A percentile compares a stretch with the other conserved stretches of the same genome.
phyloP scores from a whole-genome alignment of 2,329 filamentous ascomycete genomes.

The Sarocladium oryzae region DNA sequence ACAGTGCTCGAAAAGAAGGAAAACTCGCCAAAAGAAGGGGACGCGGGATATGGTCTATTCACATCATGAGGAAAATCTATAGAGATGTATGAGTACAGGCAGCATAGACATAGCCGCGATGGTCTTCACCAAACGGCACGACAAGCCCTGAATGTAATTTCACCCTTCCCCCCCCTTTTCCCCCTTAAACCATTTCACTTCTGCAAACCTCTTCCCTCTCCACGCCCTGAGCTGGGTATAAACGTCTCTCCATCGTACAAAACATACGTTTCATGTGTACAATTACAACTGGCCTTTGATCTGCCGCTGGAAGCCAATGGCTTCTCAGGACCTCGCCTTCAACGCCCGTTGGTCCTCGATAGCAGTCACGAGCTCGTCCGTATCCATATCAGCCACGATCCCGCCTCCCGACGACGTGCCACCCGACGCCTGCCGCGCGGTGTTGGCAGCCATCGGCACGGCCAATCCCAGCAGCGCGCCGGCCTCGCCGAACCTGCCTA shows the following conservation, averaged over 20 bases:
- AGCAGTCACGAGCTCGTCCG: constrained; percentile 2
- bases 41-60: too few species aligned
- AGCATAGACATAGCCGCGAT: constrained; percentile 1
- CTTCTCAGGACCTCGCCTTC: background rate
- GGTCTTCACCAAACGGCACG: background rate
- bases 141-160: background rate
- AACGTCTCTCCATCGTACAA: background rate
- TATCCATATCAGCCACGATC: background rate
- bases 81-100: constrained; percentile 5
- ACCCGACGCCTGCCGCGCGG: background rate
- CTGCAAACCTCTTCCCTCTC: too few species aligned
- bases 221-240: constrained; percentile 7
- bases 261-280: background rate
- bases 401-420: background rate
- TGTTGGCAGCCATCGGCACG: background rate
- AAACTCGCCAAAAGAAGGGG: too few species aligned
- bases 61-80: constrained; percentile 10
- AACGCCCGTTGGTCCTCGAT: background rate
- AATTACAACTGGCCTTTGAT: too few species aligned
- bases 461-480: constrained; percentile 33
- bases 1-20: too few species aligned
- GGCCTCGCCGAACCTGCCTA: constrained; percentile 40
- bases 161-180: background rate
- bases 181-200: background rate
- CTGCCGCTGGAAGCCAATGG: too few species aligned